These are phyloP conservation scores for Liquidambar formosana DNA, from an alignment of 164 flowering plant genomes.

Conservation along the genomic window DNA sequence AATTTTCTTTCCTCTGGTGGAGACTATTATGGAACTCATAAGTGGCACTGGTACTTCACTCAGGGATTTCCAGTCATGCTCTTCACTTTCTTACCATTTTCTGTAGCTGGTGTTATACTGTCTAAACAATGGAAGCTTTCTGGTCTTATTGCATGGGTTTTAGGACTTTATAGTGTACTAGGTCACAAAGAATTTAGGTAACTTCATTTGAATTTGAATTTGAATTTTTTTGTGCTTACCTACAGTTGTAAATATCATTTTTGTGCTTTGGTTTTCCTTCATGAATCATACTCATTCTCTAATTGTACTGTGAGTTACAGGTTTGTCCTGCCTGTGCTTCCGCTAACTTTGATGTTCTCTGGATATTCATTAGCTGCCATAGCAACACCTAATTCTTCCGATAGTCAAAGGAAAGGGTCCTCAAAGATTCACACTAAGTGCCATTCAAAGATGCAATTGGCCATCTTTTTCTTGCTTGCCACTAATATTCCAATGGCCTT, in stretches of 20 bases:
- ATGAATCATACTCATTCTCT: conserved; percentile 7
- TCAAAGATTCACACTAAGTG: conserved; percentile 17
- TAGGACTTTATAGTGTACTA: conserved; percentile 73
- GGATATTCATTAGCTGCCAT: conserved; percentile 68
- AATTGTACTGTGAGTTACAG: conserved; percentile 40
- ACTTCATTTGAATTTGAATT: background rate
- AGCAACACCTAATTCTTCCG: conserved; percentile 17
- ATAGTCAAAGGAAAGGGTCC: conserved; percentile 29
- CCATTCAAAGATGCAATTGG: conserved; percentile 35
- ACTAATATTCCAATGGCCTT: conserved; percentile 92
- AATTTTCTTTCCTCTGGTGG: conserved; percentile 91
- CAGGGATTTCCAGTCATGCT: conserved; percentile 86
- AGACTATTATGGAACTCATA: conserved; percentile 93
- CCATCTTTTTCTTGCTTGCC: conserved; percentile 61
- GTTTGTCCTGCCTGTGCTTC: conserved; percentile 94
- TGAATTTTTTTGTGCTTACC: background rate
- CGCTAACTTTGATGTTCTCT: conserved; percentile 80
- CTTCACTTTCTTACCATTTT: conserved; percentile 77
- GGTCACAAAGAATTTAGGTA: conserved; percentile 99
- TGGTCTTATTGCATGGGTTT: conserved; percentile 78
- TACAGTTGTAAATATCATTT: background rate
- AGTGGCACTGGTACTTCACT: conserved; percentile 93
- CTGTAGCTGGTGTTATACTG: conserved; percentile 48
- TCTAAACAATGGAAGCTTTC: conserved; percentile 76
- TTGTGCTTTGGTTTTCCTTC: conserved; percentile 1